Evolutionary conservation across 257 asterid species (phyloP), one percentile per base, ranked within the genome.

Genomic region (Oldenlandia corymbosa): DNA sequence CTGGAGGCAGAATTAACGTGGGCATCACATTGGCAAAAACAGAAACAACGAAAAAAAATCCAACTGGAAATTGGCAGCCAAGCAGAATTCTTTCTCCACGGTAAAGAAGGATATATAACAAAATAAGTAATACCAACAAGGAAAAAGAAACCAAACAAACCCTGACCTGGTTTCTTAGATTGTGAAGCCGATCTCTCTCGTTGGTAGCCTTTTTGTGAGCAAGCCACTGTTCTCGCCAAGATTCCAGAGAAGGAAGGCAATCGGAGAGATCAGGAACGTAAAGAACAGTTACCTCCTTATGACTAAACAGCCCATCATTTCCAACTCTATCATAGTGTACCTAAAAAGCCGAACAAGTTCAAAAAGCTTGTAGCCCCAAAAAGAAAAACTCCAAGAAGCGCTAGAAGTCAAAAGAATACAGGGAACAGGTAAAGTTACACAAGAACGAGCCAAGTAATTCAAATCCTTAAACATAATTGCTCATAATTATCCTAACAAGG

Each of bases 241-340:
- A 72, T 46, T 87, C 95, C 66, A 85, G 71, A 26, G 97, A 90
- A 66, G 99, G 99, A 60, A 87, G 90, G 73, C 96, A 92, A 8
- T 77, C 86, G 12, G 96, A 84, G 49, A 93, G 79, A 83, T 93
- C 94, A 12, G 99, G 99, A 75, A 90, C 85, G 68, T 79, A 93
- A 66, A 85, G 66, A 57, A 90, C 99, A 30, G 95, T 87, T 70
- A 93, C 84, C 84, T 93, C 99, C 65, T 75, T 85, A 81, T 93
- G 96, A 80, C 94, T 90, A 74, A 77, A 87, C 72, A 73, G 77
- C 62, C 99, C 99, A 73, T 90, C 94, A 79, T 80, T 84, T 67
- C 94, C 97, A 73, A 90, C 73, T 83, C 99, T 84, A 23, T 87
- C 80, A 65, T 93, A 93, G 81, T 93, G 97, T 68, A 93, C 80